Conservation (phyloP, 768 basidiomycete genomes). For the Tricholoma furcatifolium region DNA sequence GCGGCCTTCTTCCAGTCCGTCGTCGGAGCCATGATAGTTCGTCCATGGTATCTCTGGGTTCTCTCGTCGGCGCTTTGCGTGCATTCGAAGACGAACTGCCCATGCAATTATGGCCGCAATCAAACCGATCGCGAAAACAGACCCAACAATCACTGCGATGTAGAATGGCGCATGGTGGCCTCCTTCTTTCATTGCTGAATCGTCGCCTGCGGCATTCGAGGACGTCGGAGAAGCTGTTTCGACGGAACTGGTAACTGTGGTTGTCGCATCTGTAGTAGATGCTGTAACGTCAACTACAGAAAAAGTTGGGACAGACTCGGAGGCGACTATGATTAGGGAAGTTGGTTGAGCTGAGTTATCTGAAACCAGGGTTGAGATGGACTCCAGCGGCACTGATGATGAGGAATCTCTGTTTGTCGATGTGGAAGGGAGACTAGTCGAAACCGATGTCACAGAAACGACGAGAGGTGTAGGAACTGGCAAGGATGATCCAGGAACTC, state of each 20-base stretch:
- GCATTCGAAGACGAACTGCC: constrained; percentile 41
- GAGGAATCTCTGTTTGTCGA: background rate
- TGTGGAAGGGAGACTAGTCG: background rate
- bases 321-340: background rate
- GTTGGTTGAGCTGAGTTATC: background rate
- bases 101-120: constrained; percentile 48
- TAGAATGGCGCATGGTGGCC: constrained; percentile 44
- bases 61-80: constrained; percentile 32
- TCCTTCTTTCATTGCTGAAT: background rate
- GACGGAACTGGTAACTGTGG: constrained; percentile 3
- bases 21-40: constrained; percentile 20
- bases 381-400: background rate
- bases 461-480: background rate
- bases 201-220: constrained; percentile 2
- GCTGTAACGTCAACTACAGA: background rate
- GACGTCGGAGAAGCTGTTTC: constrained; percentile 7
- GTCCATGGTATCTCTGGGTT: constrained; percentile 37
- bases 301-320: background rate
- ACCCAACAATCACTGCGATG: constrained; percentile 47
- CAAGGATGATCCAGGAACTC: background rate
- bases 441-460: background rate
- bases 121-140: constrained; percentile 42
- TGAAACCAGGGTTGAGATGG: background rate
- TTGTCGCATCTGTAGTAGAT: constrained; percentile 1
- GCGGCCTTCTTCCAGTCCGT: constrained; percentile 20